Conservation (phyloP, 1,284 basidiomycete genomes). For the Tremellales sp. region DNA sequence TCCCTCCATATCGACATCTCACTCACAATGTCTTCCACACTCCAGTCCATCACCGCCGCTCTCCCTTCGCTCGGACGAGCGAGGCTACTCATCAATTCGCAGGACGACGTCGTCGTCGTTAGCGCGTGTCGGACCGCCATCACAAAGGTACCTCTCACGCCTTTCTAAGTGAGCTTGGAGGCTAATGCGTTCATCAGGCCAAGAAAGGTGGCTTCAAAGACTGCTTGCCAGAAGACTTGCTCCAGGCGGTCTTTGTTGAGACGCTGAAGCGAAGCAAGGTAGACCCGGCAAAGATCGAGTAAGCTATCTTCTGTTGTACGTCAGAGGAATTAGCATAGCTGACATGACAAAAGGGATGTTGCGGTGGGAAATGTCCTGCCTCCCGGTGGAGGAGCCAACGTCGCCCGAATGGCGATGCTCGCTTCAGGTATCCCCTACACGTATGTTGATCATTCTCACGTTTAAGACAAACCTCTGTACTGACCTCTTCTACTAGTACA, state of each 20-base stretch:
- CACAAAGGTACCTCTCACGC: slow-evolving; percentile 62
- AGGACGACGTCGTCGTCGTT: slow-evolving; percentile 87
- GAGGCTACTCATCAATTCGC: slow-evolving; percentile 57
- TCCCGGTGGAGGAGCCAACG: slow-evolving; percentile 80
- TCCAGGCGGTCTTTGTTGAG: slow-evolving; percentile 75
- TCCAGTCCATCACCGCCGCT: slow-evolving; percentile 41
- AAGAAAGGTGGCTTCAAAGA: slow-evolving; percentile 95
- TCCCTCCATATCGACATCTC: too few relatives aligned
- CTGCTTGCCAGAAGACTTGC: slow-evolving; percentile 82
- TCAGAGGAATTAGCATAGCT: not conserved
- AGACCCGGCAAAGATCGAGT: slow-evolving; percentile 46
- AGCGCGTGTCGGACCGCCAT: slow-evolving; percentile 82
- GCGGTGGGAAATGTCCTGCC: slow-evolving; percentile 92
- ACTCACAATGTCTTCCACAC: slow-evolving; percentile 39
- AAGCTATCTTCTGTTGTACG: slow-evolving; percentile 11
- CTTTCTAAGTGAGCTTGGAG: not conserved
- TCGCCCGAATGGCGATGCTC: slow-evolving; percentile 91
- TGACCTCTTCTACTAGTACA: slow-evolving; percentile 40
- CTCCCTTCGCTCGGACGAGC: slow-evolving; percentile 53
- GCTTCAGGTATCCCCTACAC: slow-evolving; percentile 87
- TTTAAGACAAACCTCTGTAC: slow-evolving; percentile 1
- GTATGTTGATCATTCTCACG: slow-evolving; percentile 24
- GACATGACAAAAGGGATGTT: slow-evolving; percentile 78
- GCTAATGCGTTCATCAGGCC: slow-evolving; percentile 23
- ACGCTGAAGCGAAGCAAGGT: slow-evolving; percentile 52